Conservation (phyloP, 164 flowering plant genomes). For the Tetrastigma voinierianum region DNA sequence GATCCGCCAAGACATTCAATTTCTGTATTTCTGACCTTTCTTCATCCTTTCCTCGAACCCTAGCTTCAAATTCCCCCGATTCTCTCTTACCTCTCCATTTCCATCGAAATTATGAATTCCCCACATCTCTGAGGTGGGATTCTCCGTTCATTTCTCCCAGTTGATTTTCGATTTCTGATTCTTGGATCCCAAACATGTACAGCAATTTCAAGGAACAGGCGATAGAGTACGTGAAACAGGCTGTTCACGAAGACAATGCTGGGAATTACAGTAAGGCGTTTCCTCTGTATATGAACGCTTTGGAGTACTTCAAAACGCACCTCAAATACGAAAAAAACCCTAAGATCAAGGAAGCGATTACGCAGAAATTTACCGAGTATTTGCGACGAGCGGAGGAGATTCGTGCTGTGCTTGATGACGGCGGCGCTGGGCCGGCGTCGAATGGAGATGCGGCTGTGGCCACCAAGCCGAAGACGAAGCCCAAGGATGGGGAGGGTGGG, state of each 20-base stretch:
- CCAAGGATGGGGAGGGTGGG: constrained; percentile 64
- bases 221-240: constrained; percentile 93
- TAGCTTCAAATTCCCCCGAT: too few relatives aligned
- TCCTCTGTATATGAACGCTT: constrained; percentile 92
- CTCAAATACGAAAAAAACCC: constrained; percentile 96
- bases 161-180: background rate
- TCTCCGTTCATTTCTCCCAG: too few relatives aligned
- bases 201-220: constrained; percentile 99
- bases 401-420: constrained; percentile 83
- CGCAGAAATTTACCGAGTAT: constrained; percentile 94
- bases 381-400: constrained; percentile 98
- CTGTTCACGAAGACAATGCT: constrained; percentile 92
- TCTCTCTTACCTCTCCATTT: too few relatives aligned
- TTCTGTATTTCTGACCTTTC: too few relatives aligned
- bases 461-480: constrained; percentile 73
- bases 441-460: constrained; percentile 89
- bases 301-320: constrained; percentile 94
- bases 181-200: constrained; percentile 48
- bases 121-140: too few relatives aligned
- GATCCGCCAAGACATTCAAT: too few relatives aligned
- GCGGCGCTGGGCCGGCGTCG: constrained; percentile 70
- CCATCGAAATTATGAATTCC: too few relatives aligned
- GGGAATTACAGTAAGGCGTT: constrained; percentile 94
- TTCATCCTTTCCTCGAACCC: too few relatives aligned
- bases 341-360: constrained; percentile 86